Percentiles rank a stretch among this genome's conserved stretches.
phyloP scores from a whole-genome alignment of 129 eudicot species.

The Chrysanthemum makinoi region DNA sequence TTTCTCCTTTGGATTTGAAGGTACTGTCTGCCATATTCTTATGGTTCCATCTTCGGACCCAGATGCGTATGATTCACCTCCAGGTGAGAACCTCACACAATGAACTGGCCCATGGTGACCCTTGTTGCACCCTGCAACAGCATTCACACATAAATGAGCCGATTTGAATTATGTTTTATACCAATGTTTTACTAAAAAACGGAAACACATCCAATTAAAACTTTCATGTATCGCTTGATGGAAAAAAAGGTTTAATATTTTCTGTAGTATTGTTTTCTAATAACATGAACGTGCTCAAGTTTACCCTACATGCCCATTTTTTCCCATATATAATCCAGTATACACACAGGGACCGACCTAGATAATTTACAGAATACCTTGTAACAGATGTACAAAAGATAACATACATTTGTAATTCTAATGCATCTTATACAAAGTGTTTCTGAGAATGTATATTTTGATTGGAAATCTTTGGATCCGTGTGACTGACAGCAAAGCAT shows the following conservation, averaged over 20 bases:
- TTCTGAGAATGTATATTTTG: too few species aligned
- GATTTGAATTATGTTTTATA: too few species aligned
- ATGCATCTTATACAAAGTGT: too few species aligned
- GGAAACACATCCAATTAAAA: too few species aligned
- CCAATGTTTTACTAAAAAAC: too few species aligned
- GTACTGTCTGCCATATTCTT: slow-evolving; percentile 74
- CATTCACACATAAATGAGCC: background rate
- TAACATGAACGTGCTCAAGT: background rate
- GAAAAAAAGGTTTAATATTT: too few species aligned
- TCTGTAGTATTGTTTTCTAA: background rate
- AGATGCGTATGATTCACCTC: slow-evolving; percentile 78
- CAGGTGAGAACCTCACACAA: slow-evolving; percentile 72
- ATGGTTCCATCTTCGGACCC: slow-evolving; percentile 87
- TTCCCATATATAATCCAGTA: background rate
- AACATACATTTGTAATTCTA: background rate
- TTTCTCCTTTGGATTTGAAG: slow-evolving; percentile 37
- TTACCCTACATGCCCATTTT: background rate
- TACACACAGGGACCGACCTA: too few species aligned
- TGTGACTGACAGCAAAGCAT: too few species aligned
- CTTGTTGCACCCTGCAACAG: slow-evolving; percentile 69
- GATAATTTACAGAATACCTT: too few species aligned
- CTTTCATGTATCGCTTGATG: too few species aligned
- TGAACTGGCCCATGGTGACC: slow-evolving; percentile 94
- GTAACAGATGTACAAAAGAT: background rate
- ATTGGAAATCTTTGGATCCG: too few species aligned